Percentiles rank a stretch among this genome's conserved stretches.
Conservation (phyloP, 176 grass and related monocot species). For the Tillandsia leiboldiana region DNA sequence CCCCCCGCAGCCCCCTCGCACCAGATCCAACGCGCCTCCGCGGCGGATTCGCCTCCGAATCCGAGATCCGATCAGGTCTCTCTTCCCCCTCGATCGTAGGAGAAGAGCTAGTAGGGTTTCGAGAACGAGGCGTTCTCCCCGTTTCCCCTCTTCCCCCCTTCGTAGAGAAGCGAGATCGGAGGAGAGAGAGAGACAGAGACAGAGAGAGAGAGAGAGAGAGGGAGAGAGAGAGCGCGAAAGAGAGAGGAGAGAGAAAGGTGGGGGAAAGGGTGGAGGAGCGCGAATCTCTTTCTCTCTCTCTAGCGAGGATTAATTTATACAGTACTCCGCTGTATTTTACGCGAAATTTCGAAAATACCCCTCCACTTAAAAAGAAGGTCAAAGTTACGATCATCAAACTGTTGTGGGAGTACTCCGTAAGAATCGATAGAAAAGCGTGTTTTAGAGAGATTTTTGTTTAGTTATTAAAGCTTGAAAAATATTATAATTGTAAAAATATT, state of each 20-base stretch:
- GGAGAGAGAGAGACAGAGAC: neutral
- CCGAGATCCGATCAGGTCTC: neutral
- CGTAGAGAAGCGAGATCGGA: constrained; percentile 33
- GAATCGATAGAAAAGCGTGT: too few relatives aligned
- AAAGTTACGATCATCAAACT: too few relatives aligned
- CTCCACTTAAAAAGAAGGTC: too few relatives aligned
- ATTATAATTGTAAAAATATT: too few relatives aligned
- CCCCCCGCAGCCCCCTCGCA: too few relatives aligned
- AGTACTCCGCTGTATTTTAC: too few relatives aligned
- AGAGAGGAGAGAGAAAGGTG: neutral
- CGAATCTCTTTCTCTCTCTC: constrained; percentile 33
- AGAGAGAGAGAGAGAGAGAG: constrained; percentile 5
- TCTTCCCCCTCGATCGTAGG: neutral
- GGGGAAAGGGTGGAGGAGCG: constrained; percentile 46
- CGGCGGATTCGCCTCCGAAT: neutral
- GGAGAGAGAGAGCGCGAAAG: neutral
- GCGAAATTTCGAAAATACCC: too few relatives aligned
- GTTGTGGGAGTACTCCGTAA: too few relatives aligned
- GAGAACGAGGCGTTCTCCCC: constrained; percentile 18
- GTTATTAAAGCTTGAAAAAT: too few relatives aligned
- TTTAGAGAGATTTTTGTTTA: too few relatives aligned
- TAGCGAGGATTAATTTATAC: too few relatives aligned
- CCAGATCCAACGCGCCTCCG: too few relatives aligned
- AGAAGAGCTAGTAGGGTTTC: constrained; percentile 15
- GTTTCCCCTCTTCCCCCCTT: neutral